phyloP scores from a whole-genome alignment of 1,139 yeast genomes.

The Blastobotrys buckinghamii region DNA sequence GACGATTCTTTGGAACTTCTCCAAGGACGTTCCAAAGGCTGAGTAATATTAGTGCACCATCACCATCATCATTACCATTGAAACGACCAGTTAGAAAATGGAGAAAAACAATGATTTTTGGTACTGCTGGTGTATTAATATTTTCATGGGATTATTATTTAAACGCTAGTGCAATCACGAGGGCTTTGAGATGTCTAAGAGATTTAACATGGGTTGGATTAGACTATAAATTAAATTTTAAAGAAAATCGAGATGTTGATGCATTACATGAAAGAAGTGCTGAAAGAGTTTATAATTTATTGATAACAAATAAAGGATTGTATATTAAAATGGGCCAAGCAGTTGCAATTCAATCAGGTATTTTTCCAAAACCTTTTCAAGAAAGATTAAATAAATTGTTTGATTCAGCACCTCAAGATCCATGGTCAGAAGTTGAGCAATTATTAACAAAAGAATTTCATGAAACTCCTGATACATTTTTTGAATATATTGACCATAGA shows the following conservation, averaged over 20 bases:
- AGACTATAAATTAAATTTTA: slow-evolving; percentile 50
- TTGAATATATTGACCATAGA: slow-evolving; percentile 42
- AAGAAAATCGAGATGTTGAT: slow-evolving; percentile 40
- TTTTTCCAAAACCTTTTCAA: slow-evolving; percentile 61
- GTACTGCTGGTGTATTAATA: slow-evolving; percentile 13
- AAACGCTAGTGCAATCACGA: slow-evolving; percentile 45
- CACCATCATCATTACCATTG: slow-evolving; percentile 18
- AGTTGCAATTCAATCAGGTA: slow-evolving; percentile 61
- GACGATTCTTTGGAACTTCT: slow-evolving; percentile 2
- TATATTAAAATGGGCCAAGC: slow-evolving; percentile 75
- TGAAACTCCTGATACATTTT: slow-evolving; percentile 42
- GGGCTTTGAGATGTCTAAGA: slow-evolving; percentile 50
- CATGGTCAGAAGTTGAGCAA: slow-evolving; percentile 49
- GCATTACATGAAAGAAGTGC: slow-evolving; percentile 59
- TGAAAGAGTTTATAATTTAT: slow-evolving; percentile 46
- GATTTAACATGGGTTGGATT: slow-evolving; percentile 49
- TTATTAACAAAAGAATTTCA: slow-evolving; percentile 46
- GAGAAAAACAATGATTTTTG: slow-evolving; percentile 13
- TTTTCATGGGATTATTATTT: slow-evolving; percentile 19
- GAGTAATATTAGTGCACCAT: slow-evolving; percentile 8
- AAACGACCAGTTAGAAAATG: slow-evolving; percentile 13
- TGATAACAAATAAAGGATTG: slow-evolving; percentile 59
- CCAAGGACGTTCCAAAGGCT: neutral
- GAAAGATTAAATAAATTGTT: slow-evolving; percentile 50
- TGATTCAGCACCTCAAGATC: slow-evolving; percentile 65